Conservation (phyloP, 2,329 filamentous ascomycete genomes). For the Penicillium brevicompactum region DNA sequence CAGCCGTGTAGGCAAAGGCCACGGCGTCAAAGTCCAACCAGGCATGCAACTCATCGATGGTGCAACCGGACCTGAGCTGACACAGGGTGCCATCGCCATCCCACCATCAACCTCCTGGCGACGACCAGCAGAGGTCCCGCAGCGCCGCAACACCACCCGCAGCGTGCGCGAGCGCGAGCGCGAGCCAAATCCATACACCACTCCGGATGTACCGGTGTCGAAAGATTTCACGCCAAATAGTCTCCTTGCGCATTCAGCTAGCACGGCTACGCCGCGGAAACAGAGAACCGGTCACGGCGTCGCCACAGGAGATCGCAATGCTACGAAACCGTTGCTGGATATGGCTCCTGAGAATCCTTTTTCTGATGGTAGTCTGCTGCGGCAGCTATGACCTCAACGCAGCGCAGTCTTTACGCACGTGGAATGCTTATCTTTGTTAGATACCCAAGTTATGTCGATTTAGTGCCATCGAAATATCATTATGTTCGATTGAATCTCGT, state of each 20-base stretch:
- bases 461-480: neutral
- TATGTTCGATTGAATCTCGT: neutral
- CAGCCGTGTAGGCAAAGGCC: slow-evolving; percentile 37
- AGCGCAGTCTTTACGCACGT: neutral
- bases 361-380: slow-evolving; percentile 48
- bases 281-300: slow-evolving; percentile 40
- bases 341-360: slow-evolving; percentile 45
- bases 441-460: neutral
- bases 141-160: slow-evolving; percentile 36
- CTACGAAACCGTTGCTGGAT: slow-evolving; percentile 47
- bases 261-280: slow-evolving; percentile 13
- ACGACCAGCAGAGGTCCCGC: slow-evolving; percentile 19
- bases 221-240: slow-evolving; percentile 39
- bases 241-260: slow-evolving; percentile 36
- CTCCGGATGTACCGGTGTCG: slow-evolving; percentile 9
- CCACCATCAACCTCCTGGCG: slow-evolving; percentile 46
- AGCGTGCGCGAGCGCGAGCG: slow-evolving; percentile 27
- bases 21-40: slow-evolving; percentile 47
- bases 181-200: slow-evolving; percentile 13
- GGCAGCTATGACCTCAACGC: slow-evolving; percentile 24
- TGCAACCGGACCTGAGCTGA: slow-evolving; percentile 43
- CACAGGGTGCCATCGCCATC: slow-evolving; percentile 35
- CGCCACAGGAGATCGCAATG: slow-evolving; percentile 43
- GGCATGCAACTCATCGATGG: slow-evolving; percentile 44
- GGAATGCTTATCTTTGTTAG: neutral